Percentiles rank a stretch among this genome's conserved stretches.
Evolutionary conservation across 2,329 filamentous ascomycete species (phyloP).

Genomic region (Aureobasidium sp.): DNA sequence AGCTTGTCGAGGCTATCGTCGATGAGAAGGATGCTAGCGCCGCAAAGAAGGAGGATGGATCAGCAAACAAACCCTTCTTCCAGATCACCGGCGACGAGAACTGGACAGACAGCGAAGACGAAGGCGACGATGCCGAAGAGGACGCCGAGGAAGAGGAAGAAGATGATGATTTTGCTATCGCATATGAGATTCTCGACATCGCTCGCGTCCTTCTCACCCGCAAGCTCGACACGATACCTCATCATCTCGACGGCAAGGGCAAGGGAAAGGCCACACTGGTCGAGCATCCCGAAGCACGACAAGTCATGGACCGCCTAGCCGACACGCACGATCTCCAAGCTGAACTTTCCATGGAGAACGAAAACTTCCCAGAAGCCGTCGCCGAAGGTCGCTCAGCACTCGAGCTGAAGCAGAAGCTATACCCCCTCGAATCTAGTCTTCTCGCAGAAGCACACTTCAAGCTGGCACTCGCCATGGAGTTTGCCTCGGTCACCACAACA

Average conservation of each 20-base stretch:
- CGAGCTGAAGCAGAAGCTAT: slow-evolving; percentile 68
- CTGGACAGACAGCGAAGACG: slow-evolving; percentile 71
- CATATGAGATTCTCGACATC: slow-evolving; percentile 56
- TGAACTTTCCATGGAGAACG: slow-evolving; percentile 95
- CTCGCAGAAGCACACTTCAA: slow-evolving; percentile 96
- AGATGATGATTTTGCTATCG: slow-evolving; percentile 56
- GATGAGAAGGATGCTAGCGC: slow-evolving; percentile 40
- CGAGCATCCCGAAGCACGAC: slow-evolving; percentile 36
- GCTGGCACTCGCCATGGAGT: slow-evolving; percentile 88
- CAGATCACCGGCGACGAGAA: slow-evolving; percentile 93
- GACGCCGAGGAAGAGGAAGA: slow-evolving; percentile 42
- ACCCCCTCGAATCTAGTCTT: slow-evolving; percentile 70
- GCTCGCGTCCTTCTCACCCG: slow-evolving; percentile 52
- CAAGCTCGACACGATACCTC: slow-evolving; percentile 42
- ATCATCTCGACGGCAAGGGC: slow-evolving; percentile 39
- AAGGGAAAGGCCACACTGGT: slow-evolving; percentile 29
- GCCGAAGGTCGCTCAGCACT: slow-evolving; percentile 72
- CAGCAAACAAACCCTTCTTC: slow-evolving; percentile 68
- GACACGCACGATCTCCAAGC: slow-evolving; percentile 91
- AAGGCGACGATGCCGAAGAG: slow-evolving; percentile 37
- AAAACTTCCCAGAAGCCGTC: slow-evolving; percentile 83
- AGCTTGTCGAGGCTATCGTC: slow-evolving; percentile 31
- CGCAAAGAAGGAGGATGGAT: slow-evolving; percentile 27
- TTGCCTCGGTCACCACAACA: slow-evolving; percentile 67
- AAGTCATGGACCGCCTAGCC: slow-evolving; percentile 76